Base-by-base conservation (phyloP, 139 green algal genomes). In the Tetradesmus obliquus region DNA sequence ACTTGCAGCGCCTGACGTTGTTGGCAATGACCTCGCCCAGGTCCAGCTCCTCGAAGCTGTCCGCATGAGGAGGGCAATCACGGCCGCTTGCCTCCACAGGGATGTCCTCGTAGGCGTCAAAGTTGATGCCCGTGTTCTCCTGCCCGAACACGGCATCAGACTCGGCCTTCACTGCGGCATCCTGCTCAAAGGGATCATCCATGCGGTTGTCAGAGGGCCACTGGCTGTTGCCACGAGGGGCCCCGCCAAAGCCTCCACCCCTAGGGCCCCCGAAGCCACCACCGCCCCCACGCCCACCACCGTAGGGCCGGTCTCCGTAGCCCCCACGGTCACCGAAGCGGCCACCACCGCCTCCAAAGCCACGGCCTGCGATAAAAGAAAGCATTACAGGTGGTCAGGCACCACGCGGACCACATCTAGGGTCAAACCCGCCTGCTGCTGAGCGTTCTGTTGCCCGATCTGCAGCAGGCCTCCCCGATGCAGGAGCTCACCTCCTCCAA, bases 21-120 rank as follows among this genome's bases (percentile, higher is more conserved):
- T 93, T 93, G 81, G 96, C 92, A 71, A 99, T 93, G 0, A 94
- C 95, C 45, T 94, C 85, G 1, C 95, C 95, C 88, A 99, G 93
- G 69, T 98, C 95, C 0, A 97, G 92, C 15, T 99, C 97, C 54
- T 98, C 96, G 91, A 99, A 99, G 8, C 79, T 94, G 62, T 95
- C 91, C 60, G 99, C 98, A 8, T 97, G 93, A 15, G 94, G 74
- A 10, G 98, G 98, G 22, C 97, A 93, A 85, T 99, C 95, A 45
- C 96, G 90, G n/a, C 98, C 98, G 74, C 93, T 97, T 45, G 96
- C 97, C 93, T 98, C 98, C 69, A 99, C 98, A 4, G 98, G 98
- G 92, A 99, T 99, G 96, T 99, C 98, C 89, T 99, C 98, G 88
- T 99, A 99, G 2, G 97, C 98, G 57, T 99, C 97, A 92, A 99